A percentile compares a stretch with the other conserved stretches of the same genome.
phyloP scores from a whole-genome alignment of 2,329 filamentous ascomycete genomes.

The Fusarium nelsonii region DNA sequence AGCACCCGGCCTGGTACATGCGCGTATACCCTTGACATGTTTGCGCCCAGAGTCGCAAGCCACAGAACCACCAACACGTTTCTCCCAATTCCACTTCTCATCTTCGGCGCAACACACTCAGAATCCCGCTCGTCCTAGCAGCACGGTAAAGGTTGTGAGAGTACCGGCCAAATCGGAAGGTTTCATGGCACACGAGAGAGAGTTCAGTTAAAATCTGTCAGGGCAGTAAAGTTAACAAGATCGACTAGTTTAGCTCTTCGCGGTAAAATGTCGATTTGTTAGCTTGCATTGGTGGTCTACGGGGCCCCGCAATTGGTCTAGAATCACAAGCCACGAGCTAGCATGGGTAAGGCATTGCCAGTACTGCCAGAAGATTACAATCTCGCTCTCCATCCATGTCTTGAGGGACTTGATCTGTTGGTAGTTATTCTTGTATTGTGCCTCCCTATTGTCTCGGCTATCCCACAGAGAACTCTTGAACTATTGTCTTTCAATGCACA shows the following conservation, averaged over 20 bases:
- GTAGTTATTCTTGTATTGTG: background rate
- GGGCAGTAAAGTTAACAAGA: conserved; percentile 6
- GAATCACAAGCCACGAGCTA: conserved; percentile 18
- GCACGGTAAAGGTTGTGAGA: background rate
- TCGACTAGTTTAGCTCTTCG: background rate
- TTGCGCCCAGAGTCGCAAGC: background rate
- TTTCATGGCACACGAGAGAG: background rate
- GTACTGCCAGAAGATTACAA: background rate
- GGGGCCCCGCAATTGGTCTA: conserved; percentile 41
- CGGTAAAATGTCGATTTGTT: background rate
- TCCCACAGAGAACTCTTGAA: no score
- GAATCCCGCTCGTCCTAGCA: background rate
- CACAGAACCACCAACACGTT: background rate
- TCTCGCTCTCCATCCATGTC: background rate
- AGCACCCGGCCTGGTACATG: background rate
- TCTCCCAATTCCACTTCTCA: no score
- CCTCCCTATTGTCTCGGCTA: no score
- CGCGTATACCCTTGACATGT: background rate
- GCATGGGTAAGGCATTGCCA: background rate
- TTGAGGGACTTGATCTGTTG: no score
- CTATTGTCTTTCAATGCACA: background rate
- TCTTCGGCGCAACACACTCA: background rate
- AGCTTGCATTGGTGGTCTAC: background rate
- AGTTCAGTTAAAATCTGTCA: background rate
- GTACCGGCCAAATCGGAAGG: background rate